Conservation (phyloP, 805 yeast species). For the Cyberlindnera subsufficiens region DNA sequence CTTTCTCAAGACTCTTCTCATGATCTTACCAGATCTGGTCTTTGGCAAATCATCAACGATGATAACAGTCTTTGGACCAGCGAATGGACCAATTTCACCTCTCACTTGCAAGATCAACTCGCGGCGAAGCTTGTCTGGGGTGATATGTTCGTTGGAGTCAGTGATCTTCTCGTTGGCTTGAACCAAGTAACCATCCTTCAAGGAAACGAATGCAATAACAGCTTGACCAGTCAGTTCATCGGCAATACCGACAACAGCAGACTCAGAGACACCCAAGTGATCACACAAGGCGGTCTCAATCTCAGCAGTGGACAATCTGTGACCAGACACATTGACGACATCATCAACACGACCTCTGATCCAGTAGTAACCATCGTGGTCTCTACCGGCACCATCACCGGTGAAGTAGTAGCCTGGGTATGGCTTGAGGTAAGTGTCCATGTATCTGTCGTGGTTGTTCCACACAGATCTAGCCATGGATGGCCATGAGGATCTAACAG, state of each 20-base stretch:
- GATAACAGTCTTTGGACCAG: conserved; percentile 86
- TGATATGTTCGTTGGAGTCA: conserved; percentile 25
- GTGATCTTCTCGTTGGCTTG: conserved; percentile 24
- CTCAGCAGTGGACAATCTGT: conserved; percentile 96
- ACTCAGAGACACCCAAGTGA: conserved; percentile 77
- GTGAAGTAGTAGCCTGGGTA: conserved; percentile 93
- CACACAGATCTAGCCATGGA: conserved; percentile 97
- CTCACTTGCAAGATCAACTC: conserved; percentile 85
- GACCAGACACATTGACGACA: conserved; percentile 97
- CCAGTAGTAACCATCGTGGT: conserved; percentile 95
- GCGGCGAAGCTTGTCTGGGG: conserved; percentile 43
- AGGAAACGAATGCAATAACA: conserved; percentile 87
- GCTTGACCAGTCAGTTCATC: conserved; percentile 98
- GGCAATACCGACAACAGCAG: conserved; percentile 94
- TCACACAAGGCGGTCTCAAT: conserved; percentile 88
- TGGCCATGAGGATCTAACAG: conserved; percentile 90
- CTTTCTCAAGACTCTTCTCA: conserved; percentile 96
- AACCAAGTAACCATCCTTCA: conserved; percentile 45
- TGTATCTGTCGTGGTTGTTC: conserved; percentile 78
- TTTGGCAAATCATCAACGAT: conserved; percentile 92
- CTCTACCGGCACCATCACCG: conserved; percentile 99
- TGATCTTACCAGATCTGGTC: conserved; percentile 97
- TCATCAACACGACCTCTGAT: conserved; percentile 98
- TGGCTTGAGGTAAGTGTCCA: conserved; percentile 90
- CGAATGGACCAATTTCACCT: conserved; percentile 82